Percentiles rank a stretch among this genome's conserved stretches.
phyloP scores from a whole-genome alignment of 352 stramenopile genomes.

The Globisporangium acanthophoron region DNA sequence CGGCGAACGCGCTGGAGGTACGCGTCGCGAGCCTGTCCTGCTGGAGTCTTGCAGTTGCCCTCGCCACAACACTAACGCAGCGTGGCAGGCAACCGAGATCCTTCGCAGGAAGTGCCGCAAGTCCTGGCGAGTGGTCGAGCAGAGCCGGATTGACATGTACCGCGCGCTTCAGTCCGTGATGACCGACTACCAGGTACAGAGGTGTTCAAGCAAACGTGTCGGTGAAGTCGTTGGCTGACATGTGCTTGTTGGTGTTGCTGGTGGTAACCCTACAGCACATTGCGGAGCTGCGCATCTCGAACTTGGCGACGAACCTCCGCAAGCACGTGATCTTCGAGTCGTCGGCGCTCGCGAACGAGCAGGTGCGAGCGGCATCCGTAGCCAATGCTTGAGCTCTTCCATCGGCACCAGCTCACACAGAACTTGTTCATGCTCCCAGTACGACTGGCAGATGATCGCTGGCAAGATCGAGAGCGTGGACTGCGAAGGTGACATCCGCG shows the following conservation, averaged over 20 bases:
- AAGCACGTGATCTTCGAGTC: slow-evolving; percentile 84
- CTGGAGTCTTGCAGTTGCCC: background rate
- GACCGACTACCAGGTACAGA: slow-evolving; percentile 70
- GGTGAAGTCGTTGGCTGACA: background rate
- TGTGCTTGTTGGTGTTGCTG: background rate
- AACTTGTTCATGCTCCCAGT: slow-evolving; percentile 22
- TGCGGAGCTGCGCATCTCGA: slow-evolving; percentile 65
- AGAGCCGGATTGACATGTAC: slow-evolving; percentile 62
- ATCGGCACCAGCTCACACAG: background rate
- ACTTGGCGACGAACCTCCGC: slow-evolving; percentile 64
- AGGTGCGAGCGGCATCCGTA: slow-evolving; percentile 29
- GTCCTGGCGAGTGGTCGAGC: slow-evolving; percentile 58
- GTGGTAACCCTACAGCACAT: slow-evolving; percentile 41
- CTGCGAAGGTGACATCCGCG: slow-evolving; percentile 56
- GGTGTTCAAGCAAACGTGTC: background rate
- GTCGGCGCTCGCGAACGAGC: slow-evolving; percentile 71
- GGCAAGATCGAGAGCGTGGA: slow-evolving; percentile 67
- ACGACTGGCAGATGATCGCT: slow-evolving; percentile 82
- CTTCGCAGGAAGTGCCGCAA: slow-evolving; percentile 54
- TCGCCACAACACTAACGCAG: background rate
- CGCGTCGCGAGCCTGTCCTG: background rate
- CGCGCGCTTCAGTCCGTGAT: slow-evolving; percentile 61
- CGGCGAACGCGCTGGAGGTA: slow-evolving; percentile 61
- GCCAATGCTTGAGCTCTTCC: background rate
- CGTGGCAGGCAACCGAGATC: slow-evolving; percentile 50